phyloP scores from a whole-genome alignment of 2,329 filamentous ascomycete species.

The Karstenula rhodostoma region DNA sequence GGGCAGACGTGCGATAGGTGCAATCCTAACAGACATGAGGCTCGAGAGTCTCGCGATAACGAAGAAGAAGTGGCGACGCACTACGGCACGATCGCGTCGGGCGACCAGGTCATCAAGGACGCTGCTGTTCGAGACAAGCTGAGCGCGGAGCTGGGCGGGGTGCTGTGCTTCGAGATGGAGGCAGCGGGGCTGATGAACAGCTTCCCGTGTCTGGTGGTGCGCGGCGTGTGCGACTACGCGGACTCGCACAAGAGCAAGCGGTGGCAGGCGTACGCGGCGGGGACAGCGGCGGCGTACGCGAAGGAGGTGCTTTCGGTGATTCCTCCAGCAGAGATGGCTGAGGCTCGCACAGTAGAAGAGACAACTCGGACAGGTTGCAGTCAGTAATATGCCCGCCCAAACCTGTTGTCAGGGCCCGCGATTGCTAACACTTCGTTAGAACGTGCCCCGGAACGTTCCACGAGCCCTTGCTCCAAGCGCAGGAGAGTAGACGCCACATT shows the following conservation, averaged over 20 bases:
- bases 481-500: too few species aligned
- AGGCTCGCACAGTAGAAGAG: too few species aligned
- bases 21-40: conserved; percentile 17
- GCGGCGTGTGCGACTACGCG: conserved; percentile 33
- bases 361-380: too few species aligned
- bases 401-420: too few species aligned
- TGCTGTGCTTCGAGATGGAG: conserved; percentile 35
- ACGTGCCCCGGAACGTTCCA: too few species aligned
- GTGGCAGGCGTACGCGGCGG: conserved; percentile 22
- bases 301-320: conserved; percentile 11
- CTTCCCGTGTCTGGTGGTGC: conserved; percentile 27
- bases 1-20: conserved; percentile 15
- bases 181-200: conserved; percentile 26
- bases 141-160: conserved; percentile 22
- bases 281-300: conserved; percentile 20
- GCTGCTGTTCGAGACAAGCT: conserved; percentile 22
- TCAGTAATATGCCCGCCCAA: too few species aligned
- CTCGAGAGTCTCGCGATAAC: conserved; percentile 13
- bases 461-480: too few species aligned
- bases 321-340: neutral
- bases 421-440: too few species aligned
- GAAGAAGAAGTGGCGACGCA: conserved; percentile 21
- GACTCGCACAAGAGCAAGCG: conserved; percentile 31
- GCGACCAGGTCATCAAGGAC: conserved; percentile 28
- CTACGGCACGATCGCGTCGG: conserved; percentile 30